Evolutionary conservation across 441 rosid species (phyloP), one percentile per base, ranked within the genome.

Genomic region (Syzygium syzygioides): DNA sequence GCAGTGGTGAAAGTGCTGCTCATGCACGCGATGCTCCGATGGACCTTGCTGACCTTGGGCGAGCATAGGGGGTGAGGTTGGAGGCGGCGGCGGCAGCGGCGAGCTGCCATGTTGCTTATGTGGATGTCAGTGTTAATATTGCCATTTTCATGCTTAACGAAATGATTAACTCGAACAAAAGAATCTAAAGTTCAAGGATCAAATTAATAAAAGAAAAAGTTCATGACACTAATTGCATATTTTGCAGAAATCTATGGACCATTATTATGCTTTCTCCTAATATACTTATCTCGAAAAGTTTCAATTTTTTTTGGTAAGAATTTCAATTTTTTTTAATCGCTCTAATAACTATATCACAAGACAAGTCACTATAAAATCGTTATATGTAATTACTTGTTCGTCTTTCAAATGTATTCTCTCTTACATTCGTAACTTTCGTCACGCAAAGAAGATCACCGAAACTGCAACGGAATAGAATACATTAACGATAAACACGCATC

Each of bases 391-490:
- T 34, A 34, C 9, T 9, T 66, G 34, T 18, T 0, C 45, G 5
- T 66, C 10, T 18, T 37, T 37, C 11, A 32, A 32, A 55, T 1
- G 3, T 9, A 19, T 71, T 37, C 0, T 34, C 7, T 19, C 45
- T 4, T 19, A 34, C 5, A 34, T 34, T 68, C 1, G 8, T 34
- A 19, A 10, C 80, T 4, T 19, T 1, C 15, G 4, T 68, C 0
- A 2, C 3, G 28, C 13, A 34, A 3, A 32, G 1, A 66, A 1
- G 0, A 68, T 19, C 1, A 19, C 19, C 4, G 1, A 66, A 18
- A 0, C 4, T 17, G 4, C 4, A 9, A 18, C 2, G 2, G 3
- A 4, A 8, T 4, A 0, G 2, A 32, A 66, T 3, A 13, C 54
- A 52, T 52, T 5, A 14, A 13, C 0, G 1, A 59, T 18, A 9